Base-by-base conservation (phyloP, 768 basidiomycete species). In the Infundibulicybe gibba region DNA sequence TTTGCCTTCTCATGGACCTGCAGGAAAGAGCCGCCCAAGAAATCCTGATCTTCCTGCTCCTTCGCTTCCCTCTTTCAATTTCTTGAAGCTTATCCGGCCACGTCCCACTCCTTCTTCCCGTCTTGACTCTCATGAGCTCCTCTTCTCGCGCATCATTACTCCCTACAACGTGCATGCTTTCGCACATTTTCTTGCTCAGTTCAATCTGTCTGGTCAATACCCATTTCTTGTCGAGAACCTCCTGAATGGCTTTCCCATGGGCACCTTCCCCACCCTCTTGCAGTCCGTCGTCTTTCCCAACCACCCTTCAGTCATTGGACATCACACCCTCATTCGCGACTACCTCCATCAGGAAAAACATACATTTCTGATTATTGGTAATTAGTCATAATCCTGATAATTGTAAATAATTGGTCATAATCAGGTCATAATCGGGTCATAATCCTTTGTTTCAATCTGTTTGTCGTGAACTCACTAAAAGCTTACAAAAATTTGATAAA, bases 91-190 rank as follows among this genome's bases (percentile, higher is more conserved):
- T 12, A 50, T 62, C 32, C 34, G 50, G n/a, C n/a, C 15, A 43
- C 20, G 17, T 51, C 60, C 6, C 54, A 51, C 1, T 25, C 47
- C 5, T 31, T 32, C n/a, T 49, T 8, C 41, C 20, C 44, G 41
- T 15, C 35, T 31, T 5, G 47, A 32, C 20, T 3, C 39, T 10
- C 51, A 44, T 48, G n/a, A 54, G 20, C 25, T 53, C 9, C 48
- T 68, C 10, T 66, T 60, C 17, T 31, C 52, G 4, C 49, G 51
- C 5, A 54, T 69, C 6, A 32, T 59, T 5, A 57, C 55, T 17
- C 70, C 68, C 13, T 71, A 72, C 40, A 45, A 60, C 45, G 30
- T 58, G 0, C 20, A 54, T 14, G 60, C 61, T 6, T 69, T 71
- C 39, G 50, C 56, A 14, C 14, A 6, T 0, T 39, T 59, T 20